Conservation (phyloP, 306 rosid genomes). For the Quercus robur region DNA sequence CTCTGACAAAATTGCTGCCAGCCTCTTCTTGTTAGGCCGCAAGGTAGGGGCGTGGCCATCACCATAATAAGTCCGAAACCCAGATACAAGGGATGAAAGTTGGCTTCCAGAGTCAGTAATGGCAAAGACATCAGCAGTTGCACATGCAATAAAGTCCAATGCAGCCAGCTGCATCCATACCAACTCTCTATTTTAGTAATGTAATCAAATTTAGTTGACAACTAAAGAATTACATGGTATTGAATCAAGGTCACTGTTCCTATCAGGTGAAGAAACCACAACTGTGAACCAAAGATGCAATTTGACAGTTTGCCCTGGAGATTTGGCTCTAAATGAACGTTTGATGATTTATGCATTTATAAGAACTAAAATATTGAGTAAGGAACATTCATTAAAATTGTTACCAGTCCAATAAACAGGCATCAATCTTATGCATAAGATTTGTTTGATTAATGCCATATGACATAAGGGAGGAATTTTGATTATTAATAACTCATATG, state of each 20-base stretch:
- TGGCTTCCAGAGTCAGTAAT: constrained; percentile 99
- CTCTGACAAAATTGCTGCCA: constrained; percentile 70
- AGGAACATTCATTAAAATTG: background rate
- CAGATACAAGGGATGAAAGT: constrained; percentile 91
- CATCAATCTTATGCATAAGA: background rate
- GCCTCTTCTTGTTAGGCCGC: constrained; percentile 87
- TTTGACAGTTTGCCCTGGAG: background rate
- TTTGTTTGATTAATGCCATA: background rate
- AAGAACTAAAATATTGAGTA: background rate
- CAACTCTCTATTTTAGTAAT: background rate
- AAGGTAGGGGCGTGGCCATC: constrained; percentile 62
- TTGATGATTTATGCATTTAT: background rate
- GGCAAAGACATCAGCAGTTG: constrained; percentile 89
- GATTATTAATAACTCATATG: background rate
- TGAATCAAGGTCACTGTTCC: background rate
- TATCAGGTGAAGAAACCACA: background rate
- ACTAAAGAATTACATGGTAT: background rate
- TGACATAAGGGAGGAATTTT: background rate
- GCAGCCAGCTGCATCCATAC: constrained; percentile 79
- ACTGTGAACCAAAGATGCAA: background rate
- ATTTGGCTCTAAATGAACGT: background rate
- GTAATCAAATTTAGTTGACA: background rate
- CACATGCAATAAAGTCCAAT: constrained; percentile 87
- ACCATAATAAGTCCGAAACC: constrained; percentile 82
- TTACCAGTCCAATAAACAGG: background rate